Evolutionary conservation across 306 rosid genomes (phyloP).

Genomic region (Rosa lucieae): DNA sequence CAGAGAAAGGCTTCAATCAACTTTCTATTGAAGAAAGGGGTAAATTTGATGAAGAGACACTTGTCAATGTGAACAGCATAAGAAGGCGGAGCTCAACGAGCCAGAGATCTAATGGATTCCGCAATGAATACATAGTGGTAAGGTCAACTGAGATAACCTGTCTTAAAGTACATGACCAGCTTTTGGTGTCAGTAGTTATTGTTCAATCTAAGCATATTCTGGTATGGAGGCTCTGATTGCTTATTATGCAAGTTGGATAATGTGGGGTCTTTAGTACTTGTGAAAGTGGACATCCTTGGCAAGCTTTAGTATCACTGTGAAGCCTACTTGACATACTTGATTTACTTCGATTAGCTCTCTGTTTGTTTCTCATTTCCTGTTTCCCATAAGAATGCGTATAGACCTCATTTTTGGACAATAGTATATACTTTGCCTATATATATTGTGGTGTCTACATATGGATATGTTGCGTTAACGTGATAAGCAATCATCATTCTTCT

Average conservation of each 20-base stretch:
- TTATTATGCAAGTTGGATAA: neutral
- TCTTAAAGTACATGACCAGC: neutral
- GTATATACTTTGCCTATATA: too few species aligned
- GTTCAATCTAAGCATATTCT: neutral
- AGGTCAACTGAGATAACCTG: conserved; percentile 21
- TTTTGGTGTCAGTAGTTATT: neutral
- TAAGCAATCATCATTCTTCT: neutral
- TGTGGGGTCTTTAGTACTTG: neutral
- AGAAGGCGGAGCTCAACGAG: conserved; percentile 66
- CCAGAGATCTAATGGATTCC: conserved; percentile 79
- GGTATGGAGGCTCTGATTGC: neutral
- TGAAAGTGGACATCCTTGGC: neutral
- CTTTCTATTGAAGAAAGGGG: conserved; percentile 99
- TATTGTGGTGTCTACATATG: too few species aligned
- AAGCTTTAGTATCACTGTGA: neutral
- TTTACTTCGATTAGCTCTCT: neutral
- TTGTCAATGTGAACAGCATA: conserved; percentile 85
- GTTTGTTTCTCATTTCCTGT: neutral
- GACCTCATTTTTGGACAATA: neutral
- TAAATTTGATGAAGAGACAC: conserved; percentile 95
- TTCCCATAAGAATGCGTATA: neutral
- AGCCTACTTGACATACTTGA: neutral
- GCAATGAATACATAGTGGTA: conserved; percentile 98
- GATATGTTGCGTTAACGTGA: neutral
- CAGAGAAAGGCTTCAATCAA: conserved; percentile 91